phyloP scores from a whole-genome alignment of 129 eudicot genomes.

The Flaveria linearis region DNA sequence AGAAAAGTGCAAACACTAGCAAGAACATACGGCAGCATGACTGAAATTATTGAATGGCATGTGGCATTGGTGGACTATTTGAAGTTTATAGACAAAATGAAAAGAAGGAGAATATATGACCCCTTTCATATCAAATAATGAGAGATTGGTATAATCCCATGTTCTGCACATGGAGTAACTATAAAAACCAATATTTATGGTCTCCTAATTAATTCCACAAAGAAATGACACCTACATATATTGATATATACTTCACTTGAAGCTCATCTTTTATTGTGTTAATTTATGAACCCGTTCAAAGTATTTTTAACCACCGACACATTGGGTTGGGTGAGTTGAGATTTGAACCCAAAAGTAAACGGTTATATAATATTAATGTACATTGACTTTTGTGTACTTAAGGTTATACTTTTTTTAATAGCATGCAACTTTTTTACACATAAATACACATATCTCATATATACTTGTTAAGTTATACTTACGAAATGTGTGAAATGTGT shows the following conservation, averaged over 20 bases:
- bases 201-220: constrained; percentile 21
- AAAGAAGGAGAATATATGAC: constrained; percentile 17
- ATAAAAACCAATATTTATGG: constrained; percentile 9
- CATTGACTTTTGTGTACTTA: constrained; percentile 2
- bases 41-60: constrained; percentile 30
- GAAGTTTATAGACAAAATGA: constrained; percentile 26
- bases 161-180: background rate
- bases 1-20: background rate
- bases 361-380: background rate
- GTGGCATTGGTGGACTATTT: constrained; percentile 32
- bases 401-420: too few species aligned
- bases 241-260: background rate
- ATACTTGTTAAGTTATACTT: too few species aligned
- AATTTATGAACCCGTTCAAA: background rate
- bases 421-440: too few species aligned
- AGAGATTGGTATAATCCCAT: constrained; percentile 10
- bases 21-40: constrained; percentile 4
- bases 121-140: constrained; percentile 30
- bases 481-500: background rate
- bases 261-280: background rate
- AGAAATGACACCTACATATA: constrained; percentile 19
- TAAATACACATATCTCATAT: too few species aligned
- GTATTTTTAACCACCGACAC: constrained; percentile 31
- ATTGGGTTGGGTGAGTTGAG: constrained; percentile 31
- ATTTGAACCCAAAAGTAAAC: background rate